A percentile compares a stretch with the other conserved stretches of the same genome.
These are phyloP conservation scores for Mangifera indica DNA, from an alignment of 345 rosid genomes.

Conservation along the genomic window DNA sequence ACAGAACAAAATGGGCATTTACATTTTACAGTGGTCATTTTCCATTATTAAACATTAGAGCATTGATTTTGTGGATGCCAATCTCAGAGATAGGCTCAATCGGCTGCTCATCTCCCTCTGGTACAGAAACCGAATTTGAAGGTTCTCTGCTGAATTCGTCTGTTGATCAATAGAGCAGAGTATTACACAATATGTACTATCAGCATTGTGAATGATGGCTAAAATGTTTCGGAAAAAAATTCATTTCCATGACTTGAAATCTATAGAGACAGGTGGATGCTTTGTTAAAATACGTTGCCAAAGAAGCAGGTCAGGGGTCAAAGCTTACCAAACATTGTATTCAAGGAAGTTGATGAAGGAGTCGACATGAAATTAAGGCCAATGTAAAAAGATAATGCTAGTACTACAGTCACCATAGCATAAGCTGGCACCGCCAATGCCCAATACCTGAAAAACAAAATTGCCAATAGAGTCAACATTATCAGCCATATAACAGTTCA, in stretches of 20 bases:
- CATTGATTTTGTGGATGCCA: conserved; percentile 54
- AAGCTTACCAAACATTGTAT: conserved; percentile 57
- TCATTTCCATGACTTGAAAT: no score
- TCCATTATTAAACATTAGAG: conserved; percentile 46
- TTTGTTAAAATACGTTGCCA: no score
- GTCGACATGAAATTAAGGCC: conserved; percentile 86
- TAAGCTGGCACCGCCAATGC: conserved; percentile 78
- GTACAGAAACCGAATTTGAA: conserved; percentile 24
- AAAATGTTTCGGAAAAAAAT: no score
- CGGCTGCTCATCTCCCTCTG: conserved; percentile 53
- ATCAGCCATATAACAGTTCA: background rate
- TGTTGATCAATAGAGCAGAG: conserved; percentile 22
- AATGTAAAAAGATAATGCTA: conserved; percentile 54
- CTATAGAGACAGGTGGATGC: no score
- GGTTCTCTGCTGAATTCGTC: conserved; percentile 89
- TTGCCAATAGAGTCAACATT: background rate
- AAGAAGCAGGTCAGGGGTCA: background rate
- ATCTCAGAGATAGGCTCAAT: conserved; percentile 79
- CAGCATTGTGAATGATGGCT: no score
- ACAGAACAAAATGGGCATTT: no score
- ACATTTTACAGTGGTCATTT: background rate
- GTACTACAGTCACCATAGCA: conserved; percentile 48
- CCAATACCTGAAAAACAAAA: conserved; percentile 55
- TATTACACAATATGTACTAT: no score
- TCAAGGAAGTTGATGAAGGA: conserved; percentile 59